Conservation (phyloP, 2,329 filamentous ascomycete genomes). For the Exophiala viscosa region DNA sequence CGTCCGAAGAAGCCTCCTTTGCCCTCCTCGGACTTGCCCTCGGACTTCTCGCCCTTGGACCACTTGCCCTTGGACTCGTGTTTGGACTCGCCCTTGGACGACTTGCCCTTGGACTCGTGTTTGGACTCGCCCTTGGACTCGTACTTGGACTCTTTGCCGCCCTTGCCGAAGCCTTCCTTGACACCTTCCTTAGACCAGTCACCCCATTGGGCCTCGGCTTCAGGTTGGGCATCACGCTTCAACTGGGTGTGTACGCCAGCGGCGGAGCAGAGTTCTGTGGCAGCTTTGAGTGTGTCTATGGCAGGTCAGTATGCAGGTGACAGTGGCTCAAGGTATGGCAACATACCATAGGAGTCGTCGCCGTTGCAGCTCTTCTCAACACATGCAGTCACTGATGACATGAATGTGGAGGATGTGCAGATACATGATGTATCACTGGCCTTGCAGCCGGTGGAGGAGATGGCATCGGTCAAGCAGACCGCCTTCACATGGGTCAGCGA, state of each 20-base stretch:
- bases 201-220: background rate
- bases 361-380: slow-evolving; percentile 4
- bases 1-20: too few species aligned
- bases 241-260: background rate
- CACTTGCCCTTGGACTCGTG: too few species aligned
- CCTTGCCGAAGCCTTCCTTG: too few species aligned
- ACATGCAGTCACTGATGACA: slow-evolving; percentile 7
- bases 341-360: background rate
- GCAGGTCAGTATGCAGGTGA: background rate
- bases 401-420: slow-evolving; percentile 9
- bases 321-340: background rate
- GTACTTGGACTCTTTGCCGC: too few species aligned
- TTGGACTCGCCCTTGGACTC: too few species aligned
- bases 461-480: slow-evolving; percentile 14
- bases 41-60: too few species aligned
- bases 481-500: slow-evolving; percentile 3
- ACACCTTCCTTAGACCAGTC: too few species aligned
- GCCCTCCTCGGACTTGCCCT: too few species aligned
- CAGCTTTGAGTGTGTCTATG: too few species aligned
- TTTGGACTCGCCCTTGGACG: too few species aligned
- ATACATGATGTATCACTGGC: slow-evolving; percentile 9
- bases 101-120: too few species aligned
- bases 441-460: slow-evolving; percentile 10
- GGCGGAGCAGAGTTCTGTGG: background rate
- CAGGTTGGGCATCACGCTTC: background rate